Evolutionary conservation across 768 basidiomycete species (phyloP).

Genomic region (Russula virescens): DNA sequence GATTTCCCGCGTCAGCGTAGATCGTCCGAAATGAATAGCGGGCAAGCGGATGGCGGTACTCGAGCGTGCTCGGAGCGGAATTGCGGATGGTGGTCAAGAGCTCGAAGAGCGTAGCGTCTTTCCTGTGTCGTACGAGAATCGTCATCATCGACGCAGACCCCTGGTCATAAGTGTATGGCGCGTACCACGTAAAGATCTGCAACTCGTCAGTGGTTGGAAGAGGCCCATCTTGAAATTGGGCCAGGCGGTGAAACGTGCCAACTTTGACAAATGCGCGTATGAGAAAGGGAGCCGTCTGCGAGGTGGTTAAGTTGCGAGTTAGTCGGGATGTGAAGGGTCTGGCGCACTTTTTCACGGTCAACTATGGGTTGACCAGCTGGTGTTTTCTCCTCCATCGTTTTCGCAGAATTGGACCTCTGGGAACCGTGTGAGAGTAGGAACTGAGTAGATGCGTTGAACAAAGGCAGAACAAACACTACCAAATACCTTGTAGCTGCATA

Average conservation of each 20-base stretch:
- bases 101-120: constrained; percentile 76
- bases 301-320: neutral
- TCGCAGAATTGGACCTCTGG: neutral
- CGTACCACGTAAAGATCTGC: constrained; percentile 75
- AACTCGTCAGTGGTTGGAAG: constrained; percentile 77
- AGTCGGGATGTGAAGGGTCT: neutral
- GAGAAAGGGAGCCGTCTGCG: constrained; percentile 73
- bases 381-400: constrained; percentile 36
- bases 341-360: constrained; percentile 52
- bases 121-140: constrained; percentile 41
- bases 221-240: constrained; percentile 70
- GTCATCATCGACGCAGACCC: neutral
- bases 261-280: constrained; percentile 80
- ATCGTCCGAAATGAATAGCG: constrained; percentile 77
- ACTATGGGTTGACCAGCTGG: constrained; percentile 43
- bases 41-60: constrained; percentile 77
- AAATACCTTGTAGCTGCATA: no score
- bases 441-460: neutral
- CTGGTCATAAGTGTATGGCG: neutral
- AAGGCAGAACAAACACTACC: no score
- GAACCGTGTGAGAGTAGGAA: neutral
- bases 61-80: constrained; percentile 57
- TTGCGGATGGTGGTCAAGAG: constrained; percentile 72
- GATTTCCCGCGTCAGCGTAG: constrained; percentile 66
- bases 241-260: constrained; percentile 66